phyloP scores from a whole-genome alignment of 2,329 filamentous ascomycete species.

The Aspergillus chevalieri region DNA sequence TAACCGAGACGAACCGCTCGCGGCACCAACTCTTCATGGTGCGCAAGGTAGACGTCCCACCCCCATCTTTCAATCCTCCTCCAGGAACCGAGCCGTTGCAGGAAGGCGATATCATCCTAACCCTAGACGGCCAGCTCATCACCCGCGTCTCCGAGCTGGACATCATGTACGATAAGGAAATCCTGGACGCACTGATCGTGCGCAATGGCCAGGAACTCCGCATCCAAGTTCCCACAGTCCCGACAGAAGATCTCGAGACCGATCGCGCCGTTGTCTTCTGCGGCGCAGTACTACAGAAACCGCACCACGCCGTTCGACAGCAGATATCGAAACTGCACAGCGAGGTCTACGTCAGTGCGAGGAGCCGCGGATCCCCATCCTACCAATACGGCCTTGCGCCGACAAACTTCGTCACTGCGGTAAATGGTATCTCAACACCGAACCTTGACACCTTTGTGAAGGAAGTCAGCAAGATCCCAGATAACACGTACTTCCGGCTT shows the following conservation, averaged over 20 bases:
- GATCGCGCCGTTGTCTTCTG: slow-evolving; percentile 90
- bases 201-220: slow-evolving; percentile 74
- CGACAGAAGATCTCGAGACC: slow-evolving; percentile 86
- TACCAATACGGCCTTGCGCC: slow-evolving; percentile 90
- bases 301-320: slow-evolving; percentile 92
- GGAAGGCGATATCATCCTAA: slow-evolving; percentile 89
- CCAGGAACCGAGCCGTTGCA: slow-evolving; percentile 54
- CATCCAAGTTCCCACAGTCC: slow-evolving; percentile 74
- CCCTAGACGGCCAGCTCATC: slow-evolving; percentile 83
- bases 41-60: slow-evolving; percentile 71
- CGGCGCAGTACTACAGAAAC: slow-evolving; percentile 84
- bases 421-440: slow-evolving; percentile 81
- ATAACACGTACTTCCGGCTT: slow-evolving; percentile 96
- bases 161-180: slow-evolving; percentile 86
- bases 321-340: slow-evolving; percentile 96
- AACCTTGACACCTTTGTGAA: slow-evolving; percentile 74
- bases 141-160: slow-evolving; percentile 90
- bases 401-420: slow-evolving; percentile 95
- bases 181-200: slow-evolving; percentile 77
- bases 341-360: slow-evolving; percentile 89
- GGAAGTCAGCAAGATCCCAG: slow-evolving; percentile 79
- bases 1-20: slow-evolving; percentile 79
- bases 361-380: slow-evolving; percentile 73
- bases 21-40: slow-evolving; percentile 99
- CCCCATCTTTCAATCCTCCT: slow-evolving; percentile 32